Evolutionary conservation across 108 stramenopile genomes (phyloP), one percentile per base, ranked within the genome.

Genomic region (Nitzschia sp.): DNA sequence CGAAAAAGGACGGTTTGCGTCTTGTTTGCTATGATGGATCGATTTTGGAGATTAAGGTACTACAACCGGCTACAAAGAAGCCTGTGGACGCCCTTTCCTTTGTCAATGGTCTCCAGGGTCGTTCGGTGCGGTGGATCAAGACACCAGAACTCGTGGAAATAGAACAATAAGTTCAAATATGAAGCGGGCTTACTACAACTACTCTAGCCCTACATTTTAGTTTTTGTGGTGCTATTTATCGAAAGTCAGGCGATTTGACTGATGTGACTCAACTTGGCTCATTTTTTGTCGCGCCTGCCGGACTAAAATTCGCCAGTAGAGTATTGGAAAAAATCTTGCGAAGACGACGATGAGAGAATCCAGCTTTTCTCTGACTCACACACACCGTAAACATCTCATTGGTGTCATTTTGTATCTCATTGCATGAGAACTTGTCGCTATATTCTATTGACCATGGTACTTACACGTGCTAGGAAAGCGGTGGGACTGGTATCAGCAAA

Each of bases 61-160:
- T 99, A 13, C 97, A 97, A 70, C 98, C 97, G 21, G 88, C 84
- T 28, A 92, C 89, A 1, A 89, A 86, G 70, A 96, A 93, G 56
- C 86, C 88, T 6, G 95, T 98, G 89, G 91, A 94, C 72, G 93
- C 96, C 5, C 91, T 91, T 47, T 88, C 93, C 49, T 99, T 95
- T 66, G 81, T 91, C 34, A 99, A 99, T 81, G 98, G 98, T n/a
- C 70, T 97, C 8, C 79, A 87, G 29, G 96, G 96, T 28, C 70
- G 79, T 49, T 66, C 69, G 34, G 77, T 89, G 2, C 73, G 74
- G 17, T 91, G 85, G 83, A 71, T 78, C 49, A 51, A 51, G 49
- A 23, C 13, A 51, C 49, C 49, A 19, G 49, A 51, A 19, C 49
- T 51, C 4, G 49, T 51, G 19, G 68, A 69, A 47, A 53, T 18